Conservation (phyloP, 2,329 filamentous ascomycete genomes). For the Neonectria magnoliae region DNA sequence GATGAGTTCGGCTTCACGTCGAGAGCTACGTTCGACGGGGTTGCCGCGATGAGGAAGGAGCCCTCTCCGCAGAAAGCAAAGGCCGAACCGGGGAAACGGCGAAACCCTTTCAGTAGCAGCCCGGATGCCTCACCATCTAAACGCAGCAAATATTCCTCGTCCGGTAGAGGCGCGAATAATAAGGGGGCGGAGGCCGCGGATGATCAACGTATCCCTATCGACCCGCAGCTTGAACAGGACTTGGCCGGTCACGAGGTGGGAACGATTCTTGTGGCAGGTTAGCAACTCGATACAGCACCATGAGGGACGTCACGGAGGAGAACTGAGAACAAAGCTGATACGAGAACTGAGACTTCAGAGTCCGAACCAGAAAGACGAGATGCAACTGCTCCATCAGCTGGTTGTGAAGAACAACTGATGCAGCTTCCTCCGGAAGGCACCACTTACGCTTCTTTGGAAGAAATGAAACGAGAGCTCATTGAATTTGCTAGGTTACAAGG, state of each 20-base stretch:
- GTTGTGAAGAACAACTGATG: constrained; percentile 1
- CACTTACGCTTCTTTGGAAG: too few species aligned
- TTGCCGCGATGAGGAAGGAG: constrained; percentile 1
- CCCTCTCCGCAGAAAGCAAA: constrained; percentile 1
- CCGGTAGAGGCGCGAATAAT: neutral
- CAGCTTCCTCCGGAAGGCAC: too few species aligned
- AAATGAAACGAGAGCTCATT: neutral
- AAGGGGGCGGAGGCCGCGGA: neutral
- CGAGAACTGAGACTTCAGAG: constrained; percentile 11
- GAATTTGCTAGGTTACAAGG: constrained; percentile 2
- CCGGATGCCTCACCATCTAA: neutral
- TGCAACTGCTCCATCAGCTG: neutral
- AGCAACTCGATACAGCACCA: too few species aligned
- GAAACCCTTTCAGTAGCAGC: neutral
- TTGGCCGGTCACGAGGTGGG: too few species aligned
- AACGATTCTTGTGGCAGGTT: too few species aligned
- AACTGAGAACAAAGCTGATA: neutral
- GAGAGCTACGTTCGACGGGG: constrained; percentile 9
- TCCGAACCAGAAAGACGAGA: constrained; percentile 8
- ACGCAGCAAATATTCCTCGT: neutral
- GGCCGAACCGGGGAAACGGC: neutral
- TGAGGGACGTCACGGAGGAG: neutral
- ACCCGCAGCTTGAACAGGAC: too few species aligned
- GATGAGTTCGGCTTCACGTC: constrained; percentile 20
- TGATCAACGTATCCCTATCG: neutral